Evolutionary conservation across 805 yeast species (phyloP), one percentile per base, ranked within the genome.

Genomic region (Candida palmyrensis): DNA sequence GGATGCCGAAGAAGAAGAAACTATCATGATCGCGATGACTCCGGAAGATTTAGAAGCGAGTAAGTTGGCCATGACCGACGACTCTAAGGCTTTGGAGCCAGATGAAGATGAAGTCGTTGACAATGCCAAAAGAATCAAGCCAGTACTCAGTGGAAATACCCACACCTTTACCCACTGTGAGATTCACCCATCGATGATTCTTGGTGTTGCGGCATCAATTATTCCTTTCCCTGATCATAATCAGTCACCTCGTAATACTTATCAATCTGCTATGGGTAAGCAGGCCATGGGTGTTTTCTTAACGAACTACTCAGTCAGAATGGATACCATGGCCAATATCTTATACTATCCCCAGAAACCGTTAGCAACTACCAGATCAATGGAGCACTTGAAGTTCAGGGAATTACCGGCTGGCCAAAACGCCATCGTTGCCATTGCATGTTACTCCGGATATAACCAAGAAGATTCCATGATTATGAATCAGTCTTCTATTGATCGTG

Each of bases 391-490:
- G 67, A 90, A 92, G 66, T 92, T 92, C 69, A 77, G 98, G 69
- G 98, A 92, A 63, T 72, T 92, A 43, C 98, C 98, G 24, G 98
- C 98, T 39, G 98, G 98, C 39, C 98, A 92, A 68, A 92, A 92
- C 57, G 98, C 98, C 18, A 79, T 92, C 62, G 98, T 92, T 29
- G 98, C 98, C 18, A 92, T 92, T 72, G 77, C 95, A 27, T 92
- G 98, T 75, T 92, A 92, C 65, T 85, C 96, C 26, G 98, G 98
- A 55, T 92, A 92, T 65, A 92, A 92, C 63, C 98, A 92, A 73
- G 98, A 92, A 82, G 98, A 92, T 82, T 92, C 98, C 26, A 87
- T 92, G 92, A 92, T 92, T 68, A 92, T 92, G 98, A 92, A 92
- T 61, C 98, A 92, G 69, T 82, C 95, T 8, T 85, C 96, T 23